Evolutionary conservation across 805 yeast species (phyloP), one percentile per base, ranked within the genome.

Genomic region (Babjeviella inositovora): DNA sequence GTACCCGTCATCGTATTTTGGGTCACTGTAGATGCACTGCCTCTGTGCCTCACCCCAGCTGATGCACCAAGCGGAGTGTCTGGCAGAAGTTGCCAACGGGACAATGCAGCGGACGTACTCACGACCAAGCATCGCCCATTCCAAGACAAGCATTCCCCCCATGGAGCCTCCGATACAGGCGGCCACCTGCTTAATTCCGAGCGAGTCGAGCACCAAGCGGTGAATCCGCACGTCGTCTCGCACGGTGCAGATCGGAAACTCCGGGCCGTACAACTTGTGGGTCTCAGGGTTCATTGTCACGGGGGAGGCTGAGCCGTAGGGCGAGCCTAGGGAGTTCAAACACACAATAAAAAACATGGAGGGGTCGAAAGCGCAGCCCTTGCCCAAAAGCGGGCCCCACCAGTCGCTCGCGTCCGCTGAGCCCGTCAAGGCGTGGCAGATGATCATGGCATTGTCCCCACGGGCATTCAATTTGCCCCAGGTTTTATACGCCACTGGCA

Each of bases 31-130:
- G 14, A 90, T 82, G 32, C 93, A 72, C 45, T 90, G 98, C 37
- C 98, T 65, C 50, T 90, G 98, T 2, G 98, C 93, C 43, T 90
- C 98, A 25, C 93, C 87, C 98, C 98, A 90, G 4, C 94, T 80
- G 19, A 90, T 90, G 34, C 97, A 90, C 98, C 98, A 90, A 0
- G 98, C 98, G 3, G 93, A 76, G 20, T 85, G 93, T 39, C 92
- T 61, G 0, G 97, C 95, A 13, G 92, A 71, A 0, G 97, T 87
- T 2, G 98, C 98, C 25, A 87, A 50, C 0, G 95, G 87, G 8
- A 87, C 72, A 12, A 79, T 56, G 19, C 64, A 55, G 28, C 62
- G 62, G 16, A 90, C 93, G 41, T 67, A 90, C 2, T 58, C 62
- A 2, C 55, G 43, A 4, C 75, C 75, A 26, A 68, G 72, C 42